phyloP scores from a whole-genome alignment of 108 stramenopile species.

The Pseudonitzschia delicatissima region DNA sequence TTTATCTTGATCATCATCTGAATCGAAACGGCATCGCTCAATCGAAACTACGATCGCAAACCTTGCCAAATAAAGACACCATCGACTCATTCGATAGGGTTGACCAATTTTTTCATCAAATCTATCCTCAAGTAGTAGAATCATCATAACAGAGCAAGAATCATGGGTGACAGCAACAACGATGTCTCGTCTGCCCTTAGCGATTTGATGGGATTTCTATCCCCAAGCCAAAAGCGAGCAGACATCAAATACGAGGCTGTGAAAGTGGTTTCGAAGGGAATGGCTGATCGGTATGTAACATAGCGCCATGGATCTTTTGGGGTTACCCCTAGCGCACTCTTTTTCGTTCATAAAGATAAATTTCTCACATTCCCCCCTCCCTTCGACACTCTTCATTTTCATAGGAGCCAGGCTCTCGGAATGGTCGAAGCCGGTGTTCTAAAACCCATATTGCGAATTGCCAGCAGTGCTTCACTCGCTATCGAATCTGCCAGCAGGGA shows the following conservation, averaged over 20 bases:
- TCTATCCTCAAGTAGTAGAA: too few species aligned
- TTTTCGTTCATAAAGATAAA: background rate
- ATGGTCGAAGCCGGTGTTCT: slow-evolving; percentile 35
- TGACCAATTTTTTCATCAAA: too few species aligned
- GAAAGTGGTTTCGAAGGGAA: background rate
- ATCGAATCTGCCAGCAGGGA: background rate
- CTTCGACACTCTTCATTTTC: background rate
- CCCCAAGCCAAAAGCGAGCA: background rate
- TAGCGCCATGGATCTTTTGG: too few species aligned
- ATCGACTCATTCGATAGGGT: too few species aligned
- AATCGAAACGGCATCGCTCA: too few species aligned
- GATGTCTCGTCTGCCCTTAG: slow-evolving; percentile 6
- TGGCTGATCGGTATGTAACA: slow-evolving; percentile 12
- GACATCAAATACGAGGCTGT: slow-evolving; percentile 2
- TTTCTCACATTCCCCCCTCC: background rate
- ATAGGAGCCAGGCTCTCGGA: slow-evolving; percentile 19
- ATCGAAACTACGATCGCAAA: too few species aligned
- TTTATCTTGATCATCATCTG: too few species aligned
- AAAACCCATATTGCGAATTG: slow-evolving; percentile 27
- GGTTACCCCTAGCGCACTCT: too few species aligned
- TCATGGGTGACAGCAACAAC: background rate
- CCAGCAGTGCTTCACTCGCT: slow-evolving; percentile 11
- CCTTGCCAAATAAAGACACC: too few species aligned
- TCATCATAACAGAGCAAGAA: background rate
- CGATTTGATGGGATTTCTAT: background rate